Conservation (phyloP, 148 eudicot species). For the Arbutus unedo region DNA sequence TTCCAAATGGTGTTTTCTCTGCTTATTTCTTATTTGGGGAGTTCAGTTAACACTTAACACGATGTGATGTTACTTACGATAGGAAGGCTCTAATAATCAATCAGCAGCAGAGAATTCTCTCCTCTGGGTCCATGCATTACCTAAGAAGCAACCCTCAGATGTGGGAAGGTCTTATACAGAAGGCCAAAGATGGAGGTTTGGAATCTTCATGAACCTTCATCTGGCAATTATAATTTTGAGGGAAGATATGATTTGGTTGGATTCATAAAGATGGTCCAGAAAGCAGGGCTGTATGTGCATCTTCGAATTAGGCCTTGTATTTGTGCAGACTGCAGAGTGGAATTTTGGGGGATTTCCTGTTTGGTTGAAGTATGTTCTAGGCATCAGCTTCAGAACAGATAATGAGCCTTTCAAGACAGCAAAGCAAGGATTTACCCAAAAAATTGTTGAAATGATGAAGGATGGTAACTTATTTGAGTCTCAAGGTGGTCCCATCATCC, state of each 20-base stretch:
- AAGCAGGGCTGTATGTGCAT: conserved; percentile 46
- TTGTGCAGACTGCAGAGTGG: conserved; percentile 66
- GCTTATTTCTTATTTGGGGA: conserved; percentile 22
- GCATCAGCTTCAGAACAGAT: conserved; percentile 49
- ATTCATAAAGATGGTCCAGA: conserved; percentile 48
- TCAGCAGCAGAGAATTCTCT: conserved; percentile 40
- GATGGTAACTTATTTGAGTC: conserved; percentile 35
- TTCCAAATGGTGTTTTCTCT: conserved; percentile 28
- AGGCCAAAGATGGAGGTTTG: conserved; percentile 70
- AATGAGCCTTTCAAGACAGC: conserved; percentile 57
- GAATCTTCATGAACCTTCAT: conserved; percentile 53
- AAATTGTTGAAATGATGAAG: conserved; percentile 59
- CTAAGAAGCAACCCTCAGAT: conserved; percentile 65
- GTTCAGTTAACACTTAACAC: conserved; percentile 6
- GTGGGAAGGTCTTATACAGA: conserved; percentile 64
- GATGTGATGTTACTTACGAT: conserved; percentile 46
- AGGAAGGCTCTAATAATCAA: conserved; percentile 43
- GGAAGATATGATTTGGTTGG: conserved; percentile 47
- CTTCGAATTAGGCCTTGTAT: conserved; percentile 56
- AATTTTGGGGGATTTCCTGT: conserved; percentile 60
- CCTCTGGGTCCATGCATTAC: conserved; percentile 58
- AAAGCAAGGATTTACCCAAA: conserved; percentile 49
- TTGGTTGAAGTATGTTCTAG: conserved; percentile 55
- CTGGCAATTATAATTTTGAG: conserved; percentile 48
- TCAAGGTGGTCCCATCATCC: conserved; percentile 59